Evolutionary conservation across 2,329 filamentous ascomycete species (phyloP), one percentile per base, ranked within the genome.

Genomic region (Lecanicillium sp.): DNA sequence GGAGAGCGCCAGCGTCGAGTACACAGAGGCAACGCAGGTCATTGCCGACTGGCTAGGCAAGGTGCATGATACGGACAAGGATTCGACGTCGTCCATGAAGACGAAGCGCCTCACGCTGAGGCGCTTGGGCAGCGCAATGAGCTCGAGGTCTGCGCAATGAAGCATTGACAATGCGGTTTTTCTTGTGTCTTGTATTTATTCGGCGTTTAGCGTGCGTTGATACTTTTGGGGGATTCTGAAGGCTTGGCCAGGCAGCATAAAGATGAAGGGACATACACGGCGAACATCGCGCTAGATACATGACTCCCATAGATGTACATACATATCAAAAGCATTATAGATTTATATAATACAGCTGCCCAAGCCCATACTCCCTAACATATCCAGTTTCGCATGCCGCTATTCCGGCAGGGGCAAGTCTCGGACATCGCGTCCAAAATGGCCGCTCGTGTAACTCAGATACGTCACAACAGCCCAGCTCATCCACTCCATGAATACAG

Each of bases 1-100:
- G 38, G 56, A 60, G 15, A 68, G 59, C 22, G 66, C 68, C 12
- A 46, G 43, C n/a, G 49, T 61, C n/a, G 68, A 72, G 45, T 72
- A 72, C 39, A 54, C 54, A n/a, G 60, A 63, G 33, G 64, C 68
- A 4, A 59, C 65, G 1, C 52, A 61, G 20, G 53, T 56, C 9
- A 60, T 71, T 14, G 60, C 60, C 32, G 48, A 52, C 10, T 71
- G 68, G 68, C 48, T 65, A 2, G 59, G 61, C n/a, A 54, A 54
- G 19, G 51, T 53, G 17, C 54, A 55, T 36, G 61, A 64, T 43
- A 60, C 57, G 4, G 61, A 64, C 25, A 49, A 46, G 25, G 57
- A 60, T 34, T 63, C 60, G 12, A 47, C 58, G 37, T 49, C 48
- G 27, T 63, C 60, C 5, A 54, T 58, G 51, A 57, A 50, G 36